Base-by-base conservation (phyloP, 768 basidiomycete species). In the Sarcodon sp. region DNA sequence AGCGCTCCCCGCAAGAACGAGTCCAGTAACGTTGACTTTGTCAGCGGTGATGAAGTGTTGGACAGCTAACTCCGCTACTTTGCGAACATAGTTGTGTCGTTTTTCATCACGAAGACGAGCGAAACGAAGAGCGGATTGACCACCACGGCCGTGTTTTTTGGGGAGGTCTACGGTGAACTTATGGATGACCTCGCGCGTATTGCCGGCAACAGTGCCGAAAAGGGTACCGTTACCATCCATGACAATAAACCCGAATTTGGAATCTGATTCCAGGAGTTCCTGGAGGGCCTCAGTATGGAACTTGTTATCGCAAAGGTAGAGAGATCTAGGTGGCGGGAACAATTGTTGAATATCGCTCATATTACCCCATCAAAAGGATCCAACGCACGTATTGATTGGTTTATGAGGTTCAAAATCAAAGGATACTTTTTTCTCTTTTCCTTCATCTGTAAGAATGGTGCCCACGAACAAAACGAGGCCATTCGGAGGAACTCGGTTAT, bases 131-230 rank as follows among this genome's bases (percentile, higher is more conserved):
- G 96, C 96, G 48, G 96, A 98, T 67, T 99, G 96, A 66, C 96
- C 96, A 79, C 96, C 96, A 74, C 96, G 92, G 53, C 94, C 94
- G 65, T 98, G 96, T 73, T 99, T 99, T 74, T 99, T 99, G 38
- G 96, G 96, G 8, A 98, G 77, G 66, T 98, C 96, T 62, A 99
- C 96, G 15, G 90, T 90, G 71, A 98, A 97, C 67, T 98, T 98
- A 71, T 99, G 96, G 49, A 94, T 74, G 46, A 99, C 80, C 55
- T 97, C 93, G 54, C 96, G 90, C 15, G 96, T 94, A 67, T 98
- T 98, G 44, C 96, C 96, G 0, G 94, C 80, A 48, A 99, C 79
- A 4, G 86, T 87, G 50, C 96, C 96, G 57, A 97, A 98, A 34
- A 99, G 82, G 5, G 91, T 87, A 35, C 94, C 94, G 65, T 96